Evolutionary conservation across 768 basidiomycete genomes (phyloP).

Genomic region (Podaxis rugospora): DNA sequence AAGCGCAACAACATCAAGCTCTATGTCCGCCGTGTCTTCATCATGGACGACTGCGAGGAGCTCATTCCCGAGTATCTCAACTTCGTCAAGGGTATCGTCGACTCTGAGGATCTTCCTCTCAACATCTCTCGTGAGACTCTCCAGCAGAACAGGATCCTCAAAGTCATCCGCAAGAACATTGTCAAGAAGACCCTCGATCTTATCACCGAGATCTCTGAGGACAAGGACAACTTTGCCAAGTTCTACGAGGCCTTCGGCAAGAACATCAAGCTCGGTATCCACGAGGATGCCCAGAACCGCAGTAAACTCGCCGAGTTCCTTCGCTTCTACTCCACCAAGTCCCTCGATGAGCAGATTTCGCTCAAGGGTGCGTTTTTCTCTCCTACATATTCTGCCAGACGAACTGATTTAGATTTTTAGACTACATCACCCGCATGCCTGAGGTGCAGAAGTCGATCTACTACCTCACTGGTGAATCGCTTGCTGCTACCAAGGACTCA

Average conservation of each 20-base stretch:
- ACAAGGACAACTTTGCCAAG: constrained; percentile 97
- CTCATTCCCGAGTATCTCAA: constrained; percentile 99
- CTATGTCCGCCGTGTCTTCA: constrained; percentile 99
- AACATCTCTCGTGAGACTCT: constrained; percentile 99
- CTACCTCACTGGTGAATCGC: constrained; percentile 98
- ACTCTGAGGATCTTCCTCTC: constrained; percentile 98
- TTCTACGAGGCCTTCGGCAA: constrained; percentile 99
- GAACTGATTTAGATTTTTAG: constrained; percentile 30
- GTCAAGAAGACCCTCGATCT: constrained; percentile 98
- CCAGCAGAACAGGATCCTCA: constrained; percentile 99
- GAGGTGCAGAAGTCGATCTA: constrained; percentile 98
- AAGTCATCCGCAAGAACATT: constrained; percentile 98
- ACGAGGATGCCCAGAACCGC: constrained; percentile 98
- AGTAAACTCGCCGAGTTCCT: constrained; percentile 99
- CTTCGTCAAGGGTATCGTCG: constrained; percentile 99
- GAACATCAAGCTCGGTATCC: constrained; percentile 99
- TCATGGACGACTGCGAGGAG: constrained; percentile 99
- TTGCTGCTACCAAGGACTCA: constrained; percentile 85
- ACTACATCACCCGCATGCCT: constrained; percentile 99
- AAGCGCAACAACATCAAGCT: constrained; percentile 99
- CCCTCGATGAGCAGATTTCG: constrained; percentile 84
- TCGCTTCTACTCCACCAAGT: constrained; percentile 96
- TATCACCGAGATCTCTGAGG: constrained; percentile 95
- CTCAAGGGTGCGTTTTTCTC: constrained; percentile 67
- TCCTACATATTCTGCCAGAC: not conserved